Base-by-base conservation (phyloP, 179 eudicot species). In the Camellia oleifera region DNA sequence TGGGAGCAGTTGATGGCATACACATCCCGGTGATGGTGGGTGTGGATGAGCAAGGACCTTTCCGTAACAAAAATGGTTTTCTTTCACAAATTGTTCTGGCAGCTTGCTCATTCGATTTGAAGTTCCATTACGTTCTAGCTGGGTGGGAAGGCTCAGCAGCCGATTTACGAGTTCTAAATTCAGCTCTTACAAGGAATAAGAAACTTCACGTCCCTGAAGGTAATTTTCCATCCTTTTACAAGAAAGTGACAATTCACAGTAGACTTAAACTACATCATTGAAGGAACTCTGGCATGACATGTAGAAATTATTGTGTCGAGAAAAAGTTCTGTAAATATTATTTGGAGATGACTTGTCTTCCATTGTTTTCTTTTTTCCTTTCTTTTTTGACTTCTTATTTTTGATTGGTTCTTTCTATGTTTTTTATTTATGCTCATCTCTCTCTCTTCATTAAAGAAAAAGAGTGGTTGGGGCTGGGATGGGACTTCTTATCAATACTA, bases 71-170 rank as follows among this genome's bases (percentile, higher is more conserved):
- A 71, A 84, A 84, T 5, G 89, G 89, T 66, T 50, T 11, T 23
- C 72, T 76, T 44, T 79, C 82, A 20, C 89, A 87, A 82, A 82
- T 64, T 76, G 86, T 87, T 65, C 63, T 84, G 71, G 85, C 85
- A 64, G 84, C 89, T 40, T 84, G 87, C 81, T 84, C 87, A 32
- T 84, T 83, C 13, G 78, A 79, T 82, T 48, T 81, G 85, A 79
- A 82, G 70, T 85, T 85, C 62, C 82, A 81, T 58, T 85, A 85
- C 54, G 85, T 82, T 72, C 64, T 85, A 53, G 87, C 89, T 68
- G 89, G 89, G 78, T 87, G 89, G 86, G 89, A 87, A 82, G 89
- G 87, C 66, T 81, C 89, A 1, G 87, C 89, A 9, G 60, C 82
- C 66, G 87, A 87, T 72, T 46, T 82, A 52, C 83, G 77, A 40